Evolutionary conservation across 176 grass and related monocot species (phyloP), one percentile per base, ranked within the genome.

Genomic region (Bromus sterilis): DNA sequence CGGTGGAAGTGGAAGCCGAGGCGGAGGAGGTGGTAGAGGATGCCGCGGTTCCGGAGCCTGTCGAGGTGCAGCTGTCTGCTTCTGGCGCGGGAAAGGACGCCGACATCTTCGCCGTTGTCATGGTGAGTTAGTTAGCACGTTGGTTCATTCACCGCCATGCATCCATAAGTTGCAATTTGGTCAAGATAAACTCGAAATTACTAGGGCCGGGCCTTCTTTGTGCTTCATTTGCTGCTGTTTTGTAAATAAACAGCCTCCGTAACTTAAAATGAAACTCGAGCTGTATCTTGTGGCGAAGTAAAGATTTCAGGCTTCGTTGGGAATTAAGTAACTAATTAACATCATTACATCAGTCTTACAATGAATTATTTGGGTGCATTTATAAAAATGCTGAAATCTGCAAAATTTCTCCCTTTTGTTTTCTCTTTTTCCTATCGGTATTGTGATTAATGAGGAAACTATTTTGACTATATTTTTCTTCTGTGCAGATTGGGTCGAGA

Each of bases 61-160:
- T 98, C 0, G 92, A 95, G 83, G 84, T 72, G 2, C 92, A 95
- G 84, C 78, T 95, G 0, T 90, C 90, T 0, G 90, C 86, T 1
- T 91, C 87, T 14, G 81, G 79, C 14, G 82, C 65, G 9, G 86
- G 75, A 5, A 95, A 98, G 84, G 90, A 84, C 58, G 90, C 94
- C 21, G 90, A 95, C 83, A 91, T 98, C 78, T 98, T 91, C 83
- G 95, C 92, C 31, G 92, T 98, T 56, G 92, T 98, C 15, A 91
- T 93, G 95, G 92, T 98, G 65, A 78, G 87, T 34, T 65, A 12
- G 56, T 53, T 77, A 58, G 29, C 74, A 56, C 63, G 30, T n/a
- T n/a, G n/a, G n/a, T 11, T 62, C 23, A 37, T 15, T 76, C 36
- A 11, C 71, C 9, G 75, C 5, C 9, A 14, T 55, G 7, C 9